These are phyloP conservation scores for Passalora sequoiae DNA, from an alignment of 2,329 filamentous ascomycete genomes.

Conservation along the genomic window DNA sequence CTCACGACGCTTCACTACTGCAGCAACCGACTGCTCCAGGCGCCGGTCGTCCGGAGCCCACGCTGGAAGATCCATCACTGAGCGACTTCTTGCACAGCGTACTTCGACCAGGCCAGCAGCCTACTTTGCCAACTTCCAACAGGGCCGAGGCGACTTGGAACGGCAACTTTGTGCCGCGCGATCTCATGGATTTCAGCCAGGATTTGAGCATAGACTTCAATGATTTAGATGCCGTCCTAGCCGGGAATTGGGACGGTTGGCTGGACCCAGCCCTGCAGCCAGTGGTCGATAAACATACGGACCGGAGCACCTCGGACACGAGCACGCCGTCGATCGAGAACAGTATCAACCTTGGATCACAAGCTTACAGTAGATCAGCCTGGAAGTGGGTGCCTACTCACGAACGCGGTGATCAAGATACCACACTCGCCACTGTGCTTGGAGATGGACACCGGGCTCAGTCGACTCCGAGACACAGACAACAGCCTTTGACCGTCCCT, in stretches of 20 bases:
- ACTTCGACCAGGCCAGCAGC: slow-evolving; percentile 9
- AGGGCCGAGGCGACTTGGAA: slow-evolving; percentile 13
- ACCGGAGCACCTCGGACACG: slow-evolving; percentile 6
- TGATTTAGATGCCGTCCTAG: slow-evolving; percentile 17
- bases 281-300: slow-evolving; percentile 8
- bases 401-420: slow-evolving; percentile 15
- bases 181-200: slow-evolving; percentile 23
- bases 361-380: slow-evolving; percentile 19
- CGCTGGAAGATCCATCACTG: slow-evolving; percentile 14
- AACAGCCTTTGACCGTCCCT: slow-evolving; percentile 9
- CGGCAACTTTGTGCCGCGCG: slow-evolving; percentile 15
- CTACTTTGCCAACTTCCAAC: neutral
- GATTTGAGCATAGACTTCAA: slow-evolving; percentile 21
- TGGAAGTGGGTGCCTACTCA: slow-evolving; percentile 19
- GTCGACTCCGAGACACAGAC: slow-evolving; percentile 8
- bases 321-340: slow-evolving; percentile 19
- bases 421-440: slow-evolving; percentile 14
- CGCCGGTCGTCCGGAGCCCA: neutral
- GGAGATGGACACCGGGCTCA: slow-evolving; percentile 16
- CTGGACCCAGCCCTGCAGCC: slow-evolving; percentile 14
- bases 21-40: slow-evolving; percentile 2
- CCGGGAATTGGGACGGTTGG: slow-evolving; percentile 17
- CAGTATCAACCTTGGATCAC: slow-evolving; percentile 19
- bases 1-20: neutral
- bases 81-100: slow-evolving; percentile 17